A percentile compares a stretch with the other conserved stretches of the same genome.
Evolutionary conservation across 108 stramenopile species (phyloP).

Genomic region (Skeletonema tropicum): DNA sequence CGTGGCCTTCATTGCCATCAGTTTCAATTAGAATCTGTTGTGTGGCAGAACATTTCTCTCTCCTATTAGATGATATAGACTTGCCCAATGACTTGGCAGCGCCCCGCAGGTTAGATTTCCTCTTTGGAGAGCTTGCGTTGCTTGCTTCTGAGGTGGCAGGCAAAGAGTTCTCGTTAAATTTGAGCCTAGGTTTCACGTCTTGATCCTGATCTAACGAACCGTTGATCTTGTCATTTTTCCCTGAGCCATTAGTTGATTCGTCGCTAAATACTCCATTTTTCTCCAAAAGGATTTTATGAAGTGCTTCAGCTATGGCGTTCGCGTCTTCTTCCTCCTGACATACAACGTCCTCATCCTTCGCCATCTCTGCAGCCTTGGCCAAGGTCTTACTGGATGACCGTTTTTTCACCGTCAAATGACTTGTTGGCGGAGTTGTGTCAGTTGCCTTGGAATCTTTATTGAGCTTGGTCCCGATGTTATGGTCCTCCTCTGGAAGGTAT

Average conservation of each 20-base stretch:
- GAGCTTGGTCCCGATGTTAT: background rate
- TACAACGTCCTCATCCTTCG: background rate
- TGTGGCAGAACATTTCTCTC: background rate
- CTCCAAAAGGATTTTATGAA: background rate
- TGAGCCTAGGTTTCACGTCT: background rate
- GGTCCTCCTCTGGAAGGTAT: background rate
- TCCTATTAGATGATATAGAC: background rate
- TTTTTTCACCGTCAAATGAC: background rate
- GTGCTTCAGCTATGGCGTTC: background rate
- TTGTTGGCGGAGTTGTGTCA: background rate
- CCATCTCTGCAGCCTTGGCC: background rate
- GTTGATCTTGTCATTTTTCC: background rate
- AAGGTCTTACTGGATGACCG: background rate
- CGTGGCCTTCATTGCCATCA: background rate
- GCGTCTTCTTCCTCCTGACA: background rate
- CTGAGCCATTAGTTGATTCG: background rate
- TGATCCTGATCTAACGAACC: background rate
- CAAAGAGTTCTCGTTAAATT: background rate
- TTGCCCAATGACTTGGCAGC: conserved; percentile 1
- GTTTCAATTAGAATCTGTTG: background rate
- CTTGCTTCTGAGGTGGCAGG: background rate
- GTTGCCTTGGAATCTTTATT: background rate
- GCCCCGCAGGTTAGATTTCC: background rate
- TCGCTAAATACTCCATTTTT: background rate
- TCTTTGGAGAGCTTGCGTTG: background rate